Evolutionary conservation across 768 basidiomycete species (phyloP).

Genomic region (Kwoniella heveanensis): DNA sequence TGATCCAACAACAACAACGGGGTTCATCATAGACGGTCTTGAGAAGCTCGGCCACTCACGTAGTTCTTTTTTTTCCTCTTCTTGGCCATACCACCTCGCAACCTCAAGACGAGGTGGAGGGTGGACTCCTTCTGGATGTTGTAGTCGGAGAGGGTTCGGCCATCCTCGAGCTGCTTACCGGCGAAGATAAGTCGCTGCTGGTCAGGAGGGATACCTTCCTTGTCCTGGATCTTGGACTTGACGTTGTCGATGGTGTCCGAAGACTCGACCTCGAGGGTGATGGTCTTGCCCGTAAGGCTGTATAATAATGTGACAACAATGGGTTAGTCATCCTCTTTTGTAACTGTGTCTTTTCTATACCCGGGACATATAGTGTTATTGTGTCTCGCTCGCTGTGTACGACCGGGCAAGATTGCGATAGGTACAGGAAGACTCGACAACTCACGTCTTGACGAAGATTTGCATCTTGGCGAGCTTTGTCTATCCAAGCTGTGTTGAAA

Average conservation of each 20-base stretch:
- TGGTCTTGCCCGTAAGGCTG: conserved; percentile 44
- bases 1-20: no score
- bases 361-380: no score
- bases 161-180: conserved; percentile 99
- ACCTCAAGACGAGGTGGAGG: conserved; percentile 92
- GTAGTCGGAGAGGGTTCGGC: conserved; percentile 68
- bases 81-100: conserved; percentile 94
- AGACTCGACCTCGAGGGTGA: conserved; percentile 47
- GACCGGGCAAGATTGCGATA: no score
- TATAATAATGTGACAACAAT: conserved; percentile 52
- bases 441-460: conserved; percentile 97
- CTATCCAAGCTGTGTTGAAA: conserved; percentile 31
- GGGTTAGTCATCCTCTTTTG: no score
- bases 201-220: conserved; percentile 78
- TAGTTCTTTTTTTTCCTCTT: conserved; percentile 99
- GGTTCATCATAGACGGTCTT: no score
- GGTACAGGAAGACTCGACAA: conserved; percentile 23
- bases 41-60: no score
- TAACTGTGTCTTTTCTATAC: no score
- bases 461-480: conserved; percentile 66
- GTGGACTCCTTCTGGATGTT: conserved; percentile 95
- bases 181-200: conserved; percentile 99
- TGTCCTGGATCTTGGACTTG: conserved; percentile 71
- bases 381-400: no score
- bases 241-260: conserved; percentile 54